These are phyloP conservation scores for Plenodomus tracheiphilus DNA, from an alignment of 2,329 filamentous ascomycete genomes.

Conservation along the genomic window DNA sequence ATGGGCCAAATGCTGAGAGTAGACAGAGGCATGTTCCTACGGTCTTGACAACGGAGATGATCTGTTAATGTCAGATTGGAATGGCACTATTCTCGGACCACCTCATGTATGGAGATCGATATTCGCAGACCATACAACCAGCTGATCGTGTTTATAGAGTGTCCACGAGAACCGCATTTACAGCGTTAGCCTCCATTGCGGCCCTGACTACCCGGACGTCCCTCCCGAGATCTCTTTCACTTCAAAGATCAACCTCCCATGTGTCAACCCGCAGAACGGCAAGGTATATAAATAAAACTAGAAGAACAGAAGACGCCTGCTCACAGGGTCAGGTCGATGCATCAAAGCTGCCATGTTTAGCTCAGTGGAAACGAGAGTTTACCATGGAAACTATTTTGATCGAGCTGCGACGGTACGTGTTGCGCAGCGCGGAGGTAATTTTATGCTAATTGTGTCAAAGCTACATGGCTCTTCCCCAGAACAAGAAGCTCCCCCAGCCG, in stretches of 20 bases:
- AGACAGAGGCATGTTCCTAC: slow-evolving; percentile 89
- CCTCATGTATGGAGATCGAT: slow-evolving; percentile 72
- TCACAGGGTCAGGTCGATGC: slow-evolving; percentile 70
- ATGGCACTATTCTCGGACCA: slow-evolving; percentile 93
- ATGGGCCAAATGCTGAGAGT: slow-evolving; percentile 8
- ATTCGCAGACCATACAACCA: background rate
- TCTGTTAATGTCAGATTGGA: slow-evolving; percentile 97
- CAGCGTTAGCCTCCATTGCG: slow-evolving; percentile 95
- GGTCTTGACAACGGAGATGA: slow-evolving; percentile 93
- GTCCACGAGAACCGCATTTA: slow-evolving; percentile 99
- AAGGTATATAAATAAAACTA: slow-evolving; percentile 56
- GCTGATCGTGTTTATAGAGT: slow-evolving; percentile 60
- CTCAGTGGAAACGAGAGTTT: slow-evolving; percentile 88
- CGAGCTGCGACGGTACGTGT: slow-evolving; percentile 72
- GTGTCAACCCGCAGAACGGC: slow-evolving; percentile 80
- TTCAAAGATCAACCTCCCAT: slow-evolving; percentile 94
- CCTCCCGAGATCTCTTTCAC: slow-evolving; percentile 91
- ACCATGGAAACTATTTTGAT: slow-evolving; percentile 94
- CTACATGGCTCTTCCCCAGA: slow-evolving; percentile 87
- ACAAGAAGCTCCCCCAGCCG: slow-evolving; percentile 96
- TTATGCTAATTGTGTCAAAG: slow-evolving; percentile 51
- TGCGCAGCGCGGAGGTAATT: background rate
- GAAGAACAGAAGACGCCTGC: background rate
- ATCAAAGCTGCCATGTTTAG: slow-evolving; percentile 78
- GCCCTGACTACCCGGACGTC: slow-evolving; percentile 81